A percentile compares a stretch with the other conserved stretches of the same genome.
These are phyloP conservation scores for Monosporozyma unispora DNA, from an alignment of 805 yeast species.

Conservation along the genomic window DNA sequence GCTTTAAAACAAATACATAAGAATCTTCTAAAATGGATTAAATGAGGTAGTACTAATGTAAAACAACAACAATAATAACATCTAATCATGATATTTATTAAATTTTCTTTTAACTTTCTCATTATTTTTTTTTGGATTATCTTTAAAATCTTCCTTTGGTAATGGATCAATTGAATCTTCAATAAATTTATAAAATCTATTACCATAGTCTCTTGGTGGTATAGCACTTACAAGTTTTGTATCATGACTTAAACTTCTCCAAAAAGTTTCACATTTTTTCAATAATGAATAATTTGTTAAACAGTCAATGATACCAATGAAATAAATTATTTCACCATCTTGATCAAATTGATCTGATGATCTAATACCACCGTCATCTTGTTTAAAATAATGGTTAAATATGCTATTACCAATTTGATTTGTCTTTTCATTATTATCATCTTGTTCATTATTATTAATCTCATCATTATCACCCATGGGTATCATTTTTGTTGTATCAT, in stretches of 20 bases:
- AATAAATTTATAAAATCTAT: conserved; percentile 73
- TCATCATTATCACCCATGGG: conserved; percentile 3
- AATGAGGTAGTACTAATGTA: too few species aligned
- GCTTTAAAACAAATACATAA: too few species aligned
- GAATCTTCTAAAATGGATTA: too few species aligned
- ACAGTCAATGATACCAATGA: conserved; percentile 90
- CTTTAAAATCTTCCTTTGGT: conserved; percentile 15
- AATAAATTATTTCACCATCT: conserved; percentile 64
- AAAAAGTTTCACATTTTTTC: conserved; percentile 76
- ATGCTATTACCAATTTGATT: neutral
- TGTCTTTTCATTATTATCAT: neutral
- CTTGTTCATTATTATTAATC: neutral
- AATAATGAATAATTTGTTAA: conserved; percentile 67
- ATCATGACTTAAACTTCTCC: conserved; percentile 65
- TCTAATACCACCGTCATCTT: conserved; percentile 76
- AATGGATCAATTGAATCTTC: conserved; percentile 29
- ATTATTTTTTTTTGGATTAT: conserved; percentile 15
- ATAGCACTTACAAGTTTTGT: conserved; percentile 73
- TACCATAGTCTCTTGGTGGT: conserved; percentile 87
- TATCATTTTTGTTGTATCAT: conserved; percentile 57
- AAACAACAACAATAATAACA: too few species aligned
- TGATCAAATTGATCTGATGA: conserved; percentile 47
- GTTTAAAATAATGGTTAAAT: conserved; percentile 44
- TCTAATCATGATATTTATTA: conserved; percentile 10
- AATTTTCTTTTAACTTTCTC: neutral